phyloP scores from a whole-genome alignment of 148 eudicot species.

The Polygonum aviculare region DNA sequence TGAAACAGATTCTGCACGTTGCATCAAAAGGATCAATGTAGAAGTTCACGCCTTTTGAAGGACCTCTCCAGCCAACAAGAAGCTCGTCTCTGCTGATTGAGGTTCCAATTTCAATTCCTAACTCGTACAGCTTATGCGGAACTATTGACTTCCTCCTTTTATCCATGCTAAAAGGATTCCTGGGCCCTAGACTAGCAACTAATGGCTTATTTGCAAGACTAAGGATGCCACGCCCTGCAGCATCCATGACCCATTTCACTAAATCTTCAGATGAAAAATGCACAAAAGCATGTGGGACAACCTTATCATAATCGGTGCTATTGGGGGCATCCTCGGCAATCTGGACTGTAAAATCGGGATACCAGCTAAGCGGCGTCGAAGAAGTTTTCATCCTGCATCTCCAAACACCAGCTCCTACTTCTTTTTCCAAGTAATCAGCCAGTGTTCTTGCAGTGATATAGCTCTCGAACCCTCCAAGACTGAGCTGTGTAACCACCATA shows the following conservation, averaged over 20 bases:
- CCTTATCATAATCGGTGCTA: constrained; percentile 39
- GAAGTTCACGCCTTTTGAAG: constrained; percentile 47
- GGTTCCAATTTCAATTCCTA: constrained; percentile 46
- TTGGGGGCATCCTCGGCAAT: constrained; percentile 21
- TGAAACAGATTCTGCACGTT: constrained; percentile 51
- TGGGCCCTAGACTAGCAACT: constrained; percentile 54
- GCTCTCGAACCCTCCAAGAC: constrained; percentile 71
- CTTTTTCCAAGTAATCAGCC: constrained; percentile 45
- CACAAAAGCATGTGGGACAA: constrained; percentile 83
- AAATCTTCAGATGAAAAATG: constrained; percentile 55
- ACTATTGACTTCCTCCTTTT: constrained; percentile 40
- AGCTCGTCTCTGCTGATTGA: constrained; percentile 45
- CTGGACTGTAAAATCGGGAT: constrained; percentile 34
- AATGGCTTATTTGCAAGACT: constrained; percentile 23
- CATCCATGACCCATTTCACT: constrained; percentile 37
- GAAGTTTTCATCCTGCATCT: constrained; percentile 89
- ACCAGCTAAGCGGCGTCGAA: constrained; percentile 65
- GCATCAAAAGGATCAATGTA: constrained; percentile 71
- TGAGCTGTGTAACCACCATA: constrained; percentile 53
- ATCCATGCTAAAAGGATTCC: constrained; percentile 52
- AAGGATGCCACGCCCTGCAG: constrained; percentile 39
- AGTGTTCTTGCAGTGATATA: constrained; percentile 52
- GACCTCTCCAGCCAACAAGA: constrained; percentile 68
- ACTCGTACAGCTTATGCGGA: constrained; percentile 50
- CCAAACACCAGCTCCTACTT: constrained; percentile 46